phyloP scores from a whole-genome alignment of 1,284 basidiomycete species.

The Athelia sp. region DNA sequence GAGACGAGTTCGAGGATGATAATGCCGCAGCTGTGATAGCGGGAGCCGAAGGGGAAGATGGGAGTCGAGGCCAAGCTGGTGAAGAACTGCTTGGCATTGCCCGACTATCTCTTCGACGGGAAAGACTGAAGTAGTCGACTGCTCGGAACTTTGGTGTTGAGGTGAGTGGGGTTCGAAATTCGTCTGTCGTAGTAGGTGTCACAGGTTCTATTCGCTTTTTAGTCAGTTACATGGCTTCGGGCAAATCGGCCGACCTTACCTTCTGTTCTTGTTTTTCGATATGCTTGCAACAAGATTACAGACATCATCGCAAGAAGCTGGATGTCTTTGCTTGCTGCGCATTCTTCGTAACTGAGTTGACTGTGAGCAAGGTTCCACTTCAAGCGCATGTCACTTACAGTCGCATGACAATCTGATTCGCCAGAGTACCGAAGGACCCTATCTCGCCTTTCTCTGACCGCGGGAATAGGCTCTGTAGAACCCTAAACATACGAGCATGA shows the following conservation, averaged over 20 bases:
- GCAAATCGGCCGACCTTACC: conserved; percentile 18
- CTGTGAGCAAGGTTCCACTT: conserved; percentile 2
- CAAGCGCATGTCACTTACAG: conserved; percentile 32
- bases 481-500: conserved; percentile 72
- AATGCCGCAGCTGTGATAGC: conserved; percentile 29
- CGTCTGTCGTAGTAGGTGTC: background rate
- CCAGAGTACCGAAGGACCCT: conserved; percentile 7
- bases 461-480: conserved; percentile 51
- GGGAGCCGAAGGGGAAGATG: conserved; percentile 27
- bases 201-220: background rate
- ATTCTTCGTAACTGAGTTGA: conserved; percentile 52
- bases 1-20: conserved; percentile 49
- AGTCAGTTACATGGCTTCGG: too few relatives aligned
- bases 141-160: conserved; percentile 17
- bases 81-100: conserved; percentile 21
- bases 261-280: conserved; percentile 14
- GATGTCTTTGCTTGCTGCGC: conserved; percentile 64
- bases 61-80: conserved; percentile 32
- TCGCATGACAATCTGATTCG: conserved; percentile 25
- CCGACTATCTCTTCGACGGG: conserved; percentile 27
- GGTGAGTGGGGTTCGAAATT: conserved; percentile 7
- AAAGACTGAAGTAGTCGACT: conserved; percentile 46
- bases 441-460: conserved; percentile 13
- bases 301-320: conserved; percentile 82
- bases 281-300: conserved; percentile 55